Evolutionary conservation across 164 flowering plant species (phyloP).

Genomic region (Brasenia schreberi): DNA sequence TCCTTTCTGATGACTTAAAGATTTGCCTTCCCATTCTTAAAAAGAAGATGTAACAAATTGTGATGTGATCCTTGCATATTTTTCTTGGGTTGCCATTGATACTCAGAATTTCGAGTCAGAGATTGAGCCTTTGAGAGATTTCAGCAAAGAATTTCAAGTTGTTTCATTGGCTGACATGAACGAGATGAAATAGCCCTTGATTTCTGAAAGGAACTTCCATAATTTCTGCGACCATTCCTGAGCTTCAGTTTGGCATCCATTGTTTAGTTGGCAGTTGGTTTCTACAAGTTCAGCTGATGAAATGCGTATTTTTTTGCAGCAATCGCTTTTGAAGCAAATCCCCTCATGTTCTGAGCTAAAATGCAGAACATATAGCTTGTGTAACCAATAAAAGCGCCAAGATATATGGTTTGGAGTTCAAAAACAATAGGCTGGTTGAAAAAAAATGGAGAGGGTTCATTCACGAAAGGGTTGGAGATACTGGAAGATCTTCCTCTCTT

Average conservation of each 20-base stretch:
- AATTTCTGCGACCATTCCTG: too few species aligned
- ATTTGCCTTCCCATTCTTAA: neutral
- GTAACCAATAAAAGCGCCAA: constrained; percentile 32
- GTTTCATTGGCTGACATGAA: constrained; percentile 56
- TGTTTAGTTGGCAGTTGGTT: too few species aligned
- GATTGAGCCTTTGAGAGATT: constrained; percentile 45
- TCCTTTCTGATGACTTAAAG: neutral
- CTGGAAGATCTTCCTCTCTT: constrained; percentile 31
- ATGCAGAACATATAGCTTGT: constrained; percentile 62
- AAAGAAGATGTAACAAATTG: neutral
- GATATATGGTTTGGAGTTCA: neutral
- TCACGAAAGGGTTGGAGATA: constrained; percentile 33
- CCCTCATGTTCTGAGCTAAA: constrained; percentile 90
- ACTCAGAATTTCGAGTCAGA: constrained; percentile 53
- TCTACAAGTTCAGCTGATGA: neutral
- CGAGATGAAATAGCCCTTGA: constrained; percentile 12
- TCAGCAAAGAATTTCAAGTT: constrained; percentile 61
- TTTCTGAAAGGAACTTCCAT: too few species aligned
- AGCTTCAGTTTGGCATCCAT: too few species aligned
- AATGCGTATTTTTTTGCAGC: constrained; percentile 22
- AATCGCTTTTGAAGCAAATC: constrained; percentile 65
- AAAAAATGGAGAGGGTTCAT: constrained; percentile 58
- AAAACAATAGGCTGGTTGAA: constrained; percentile 48
- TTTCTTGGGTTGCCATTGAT: neutral
- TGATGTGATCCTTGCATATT: neutral